Conservation (phyloP, 768 basidiomycete genomes). For the Strobilomyces confusus region DNA sequence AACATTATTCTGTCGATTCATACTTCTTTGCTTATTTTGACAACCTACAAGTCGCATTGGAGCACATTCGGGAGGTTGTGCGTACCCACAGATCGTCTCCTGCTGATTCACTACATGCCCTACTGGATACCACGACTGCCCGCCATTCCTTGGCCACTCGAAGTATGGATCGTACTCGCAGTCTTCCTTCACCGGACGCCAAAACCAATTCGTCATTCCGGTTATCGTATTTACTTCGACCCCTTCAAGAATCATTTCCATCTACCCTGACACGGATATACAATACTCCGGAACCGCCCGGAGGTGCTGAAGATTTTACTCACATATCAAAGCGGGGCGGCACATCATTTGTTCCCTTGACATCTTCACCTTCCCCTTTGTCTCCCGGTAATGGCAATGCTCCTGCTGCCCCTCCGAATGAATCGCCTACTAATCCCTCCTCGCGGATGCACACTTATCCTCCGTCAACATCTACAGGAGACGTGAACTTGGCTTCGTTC, state of each 20-base stretch:
- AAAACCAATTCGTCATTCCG: conserved; percentile 50
- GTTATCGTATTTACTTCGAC: conserved; percentile 60
- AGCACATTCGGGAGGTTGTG: conserved; percentile 77
- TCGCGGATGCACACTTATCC: conserved; percentile 72
- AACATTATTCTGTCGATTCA: conserved; percentile 75
- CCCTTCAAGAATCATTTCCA: conserved; percentile 57
- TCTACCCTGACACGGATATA: conserved; percentile 34
- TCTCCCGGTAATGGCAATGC: conserved; percentile 12
- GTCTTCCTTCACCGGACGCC: conserved; percentile 32
- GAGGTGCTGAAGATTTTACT: conserved; percentile 61
- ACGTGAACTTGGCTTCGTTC: conserved; percentile 35
- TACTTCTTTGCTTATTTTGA: conserved; percentile 97
- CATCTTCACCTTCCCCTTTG: conserved; percentile 35
- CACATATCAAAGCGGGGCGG: conserved; percentile 58
- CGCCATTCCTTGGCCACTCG: conserved; percentile 29
- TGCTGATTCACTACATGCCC: conserved; percentile 21
- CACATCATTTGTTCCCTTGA: conserved; percentile 58
- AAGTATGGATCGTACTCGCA: conserved; percentile 39
- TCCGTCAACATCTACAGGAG: conserved; percentile 56
- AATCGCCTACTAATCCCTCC: conserved; percentile 24
- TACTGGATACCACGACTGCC: conserved; percentile 59
- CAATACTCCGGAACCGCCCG: conserved; percentile 31
- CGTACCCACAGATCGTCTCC: conserved; percentile 44
- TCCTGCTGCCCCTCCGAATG: conserved; percentile 6
- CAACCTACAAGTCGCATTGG: conserved; percentile 70